A percentile compares a stretch with the other conserved stretches of the same genome.
Evolutionary conservation across 2,329 filamentous ascomycete genomes (phyloP).

Genomic region (Allantophomopsis lycopodina): DNA sequence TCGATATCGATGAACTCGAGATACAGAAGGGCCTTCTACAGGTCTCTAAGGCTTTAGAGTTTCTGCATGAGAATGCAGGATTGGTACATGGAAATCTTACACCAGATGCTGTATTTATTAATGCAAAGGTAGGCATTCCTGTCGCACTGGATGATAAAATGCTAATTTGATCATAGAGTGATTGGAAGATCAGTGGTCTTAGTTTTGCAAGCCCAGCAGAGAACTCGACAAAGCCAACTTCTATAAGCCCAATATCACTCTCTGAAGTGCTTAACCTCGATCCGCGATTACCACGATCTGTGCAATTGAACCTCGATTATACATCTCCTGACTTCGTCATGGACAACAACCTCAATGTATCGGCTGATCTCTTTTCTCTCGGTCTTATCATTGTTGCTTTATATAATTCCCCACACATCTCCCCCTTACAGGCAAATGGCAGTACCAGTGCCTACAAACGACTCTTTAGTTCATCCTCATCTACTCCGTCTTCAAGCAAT

Average conservation of each 20-base stretch:
- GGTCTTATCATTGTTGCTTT: constrained; percentile 79
- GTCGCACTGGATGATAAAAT: constrained; percentile 3
- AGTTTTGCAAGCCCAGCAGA: constrained; percentile 77
- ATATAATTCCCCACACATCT: constrained; percentile 88
- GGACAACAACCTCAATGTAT: constrained; percentile 72
- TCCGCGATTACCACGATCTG: constrained; percentile 62
- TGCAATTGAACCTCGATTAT: constrained; percentile 87
- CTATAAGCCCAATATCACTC: constrained; percentile 67
- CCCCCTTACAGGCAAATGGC: constrained; percentile 70
- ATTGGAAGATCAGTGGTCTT: constrained; percentile 97
- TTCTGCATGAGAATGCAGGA: constrained; percentile 87
- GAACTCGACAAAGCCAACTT: constrained; percentile 58
- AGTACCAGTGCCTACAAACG: constrained; percentile 79
- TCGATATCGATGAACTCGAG: constrained; percentile 93
- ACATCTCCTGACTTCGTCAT: constrained; percentile 90
- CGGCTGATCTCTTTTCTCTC: constrained; percentile 87
- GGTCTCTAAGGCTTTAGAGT: constrained; percentile 86
- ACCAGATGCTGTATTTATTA: constrained; percentile 85
- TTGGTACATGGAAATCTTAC: constrained; percentile 91
- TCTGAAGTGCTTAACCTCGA: constrained; percentile 79
- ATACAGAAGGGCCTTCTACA: constrained; percentile 94
- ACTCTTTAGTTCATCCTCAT: constrained; percentile 64
- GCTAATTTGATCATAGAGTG: constrained; percentile 46
- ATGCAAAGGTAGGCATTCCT: constrained; percentile 55
- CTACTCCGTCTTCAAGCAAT: constrained; percentile 67